These are phyloP conservation scores for Quercus cerris DNA, from an alignment of 306 rosid genomes.

Conservation along the genomic window DNA sequence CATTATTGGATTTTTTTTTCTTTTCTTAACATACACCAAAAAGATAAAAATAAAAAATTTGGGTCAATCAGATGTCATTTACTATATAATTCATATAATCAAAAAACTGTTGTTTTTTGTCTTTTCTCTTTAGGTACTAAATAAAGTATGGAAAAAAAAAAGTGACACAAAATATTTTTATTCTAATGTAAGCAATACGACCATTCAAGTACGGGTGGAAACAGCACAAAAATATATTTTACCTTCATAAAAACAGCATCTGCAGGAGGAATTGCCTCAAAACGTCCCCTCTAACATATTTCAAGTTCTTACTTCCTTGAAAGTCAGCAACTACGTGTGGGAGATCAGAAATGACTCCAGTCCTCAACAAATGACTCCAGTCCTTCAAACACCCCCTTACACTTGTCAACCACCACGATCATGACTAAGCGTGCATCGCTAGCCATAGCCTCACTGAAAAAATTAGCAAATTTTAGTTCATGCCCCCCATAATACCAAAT, in stretches of 20 bases:
- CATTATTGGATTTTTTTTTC: no score
- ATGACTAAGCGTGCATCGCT: slow-evolving; percentile 9
- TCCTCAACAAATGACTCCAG: slow-evolving; percentile 30
- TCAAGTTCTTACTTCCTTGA: slow-evolving; percentile 4
- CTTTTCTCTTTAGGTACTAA: no score
- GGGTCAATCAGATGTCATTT: no score
- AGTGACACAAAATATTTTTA: no score
- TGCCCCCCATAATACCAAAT: slow-evolving; percentile 1
- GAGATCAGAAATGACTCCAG: slow-evolving; percentile 19
- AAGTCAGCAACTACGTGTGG: neutral
- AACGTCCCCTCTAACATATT: slow-evolving; percentile 9
- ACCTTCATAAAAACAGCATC: slow-evolving; percentile 27
- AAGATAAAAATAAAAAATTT: no score
- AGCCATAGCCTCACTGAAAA: slow-evolving; percentile 13
- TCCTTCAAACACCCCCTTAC: slow-evolving; percentile 25
- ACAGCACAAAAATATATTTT: neutral
- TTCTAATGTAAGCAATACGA: no score
- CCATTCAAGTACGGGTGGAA: neutral
- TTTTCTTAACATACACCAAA: no score
- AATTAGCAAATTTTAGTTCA: neutral
- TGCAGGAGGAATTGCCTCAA: slow-evolving; percentile 21
- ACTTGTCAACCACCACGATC: neutral
- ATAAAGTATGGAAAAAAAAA: no score
- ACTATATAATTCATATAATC: no score
- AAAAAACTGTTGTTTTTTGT: no score